Evolutionary conservation across 1,284 basidiomycete species (phyloP).

Genomic region (Sanguinoderma infundibulare): DNA sequence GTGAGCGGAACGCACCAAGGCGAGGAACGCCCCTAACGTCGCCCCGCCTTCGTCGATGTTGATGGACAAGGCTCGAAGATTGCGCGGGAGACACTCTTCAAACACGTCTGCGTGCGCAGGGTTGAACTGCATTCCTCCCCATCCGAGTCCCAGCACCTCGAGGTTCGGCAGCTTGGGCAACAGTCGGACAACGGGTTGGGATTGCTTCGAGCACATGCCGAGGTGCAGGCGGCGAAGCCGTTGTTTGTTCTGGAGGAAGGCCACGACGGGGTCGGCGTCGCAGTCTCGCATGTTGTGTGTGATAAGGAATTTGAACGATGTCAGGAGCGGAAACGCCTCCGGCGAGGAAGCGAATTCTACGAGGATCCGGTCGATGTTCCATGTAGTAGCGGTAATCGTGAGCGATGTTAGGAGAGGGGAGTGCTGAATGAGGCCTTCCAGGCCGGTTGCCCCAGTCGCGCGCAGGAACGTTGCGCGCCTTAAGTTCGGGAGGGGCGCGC

Average conservation of each 20-base stretch:
- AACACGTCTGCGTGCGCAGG: background rate
- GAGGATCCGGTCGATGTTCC: background rate
- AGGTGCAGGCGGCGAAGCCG: background rate
- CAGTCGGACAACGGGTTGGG: background rate
- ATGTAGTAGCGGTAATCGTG: background rate
- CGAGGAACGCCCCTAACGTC: background rate
- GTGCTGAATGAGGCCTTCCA: background rate
- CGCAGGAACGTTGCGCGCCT: background rate
- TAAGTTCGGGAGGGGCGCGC: background rate
- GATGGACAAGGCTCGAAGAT: background rate
- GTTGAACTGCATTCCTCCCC: background rate
- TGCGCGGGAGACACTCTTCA: background rate
- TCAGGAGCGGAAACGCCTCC: conserved; percentile 1
- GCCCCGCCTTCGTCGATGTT: background rate
- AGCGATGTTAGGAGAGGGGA: background rate
- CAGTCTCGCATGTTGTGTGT: background rate
- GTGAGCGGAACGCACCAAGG: background rate
- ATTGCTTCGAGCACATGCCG: background rate
- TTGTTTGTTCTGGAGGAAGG: background rate
- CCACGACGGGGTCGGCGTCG: background rate
- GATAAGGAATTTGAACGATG: background rate
- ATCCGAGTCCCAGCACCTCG: background rate
- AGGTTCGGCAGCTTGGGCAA: background rate
- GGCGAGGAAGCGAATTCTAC: background rate
- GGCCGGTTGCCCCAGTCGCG: background rate